These are phyloP conservation scores for Phaeophleospora eucalypticola DNA, from an alignment of 2,329 filamentous ascomycete species.

Conservation along the genomic window DNA sequence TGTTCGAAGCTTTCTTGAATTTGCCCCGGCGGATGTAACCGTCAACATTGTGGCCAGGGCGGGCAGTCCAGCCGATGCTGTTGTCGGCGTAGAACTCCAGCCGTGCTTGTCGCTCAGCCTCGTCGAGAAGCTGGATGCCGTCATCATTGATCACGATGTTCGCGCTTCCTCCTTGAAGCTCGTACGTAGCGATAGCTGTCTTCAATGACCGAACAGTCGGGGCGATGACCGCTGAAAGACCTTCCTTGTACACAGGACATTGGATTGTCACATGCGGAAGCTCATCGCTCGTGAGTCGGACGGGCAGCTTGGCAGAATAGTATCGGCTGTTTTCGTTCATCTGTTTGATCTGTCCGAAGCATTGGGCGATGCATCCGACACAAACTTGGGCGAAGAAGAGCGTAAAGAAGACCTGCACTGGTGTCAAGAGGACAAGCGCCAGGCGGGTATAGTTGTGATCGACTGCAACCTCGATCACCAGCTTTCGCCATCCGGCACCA, in stretches of 20 bases:
- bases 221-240: constrained; percentile 67
- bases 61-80: constrained; percentile 49
- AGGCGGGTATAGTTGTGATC: constrained; percentile 61
- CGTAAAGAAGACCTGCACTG: too few relatives aligned
- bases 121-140: constrained; percentile 62
- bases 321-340: constrained; percentile 71
- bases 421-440: constrained; percentile 55
- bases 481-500: constrained; percentile 65
- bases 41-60: constrained; percentile 48
- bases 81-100: constrained; percentile 50
- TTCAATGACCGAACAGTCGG: constrained; percentile 76
- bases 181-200: constrained; percentile 71
- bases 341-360: constrained; percentile 70
- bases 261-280: constrained; percentile 73
- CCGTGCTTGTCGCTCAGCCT: constrained; percentile 42
- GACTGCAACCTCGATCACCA: constrained; percentile 64
- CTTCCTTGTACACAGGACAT: constrained; percentile 85
- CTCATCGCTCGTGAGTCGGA: constrained; percentile 51
- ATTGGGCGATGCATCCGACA: constrained; percentile 68
- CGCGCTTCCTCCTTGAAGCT: constrained; percentile 71
- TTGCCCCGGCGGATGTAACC: constrained; percentile 57
- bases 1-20: constrained; percentile 69
- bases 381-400: constrained; percentile 80
- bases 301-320: constrained; percentile 69
- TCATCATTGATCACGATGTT: constrained; percentile 77